These are phyloP conservation scores for Ceriops tagal DNA, from an alignment of 345 rosid genomes.

Conservation along the genomic window DNA sequence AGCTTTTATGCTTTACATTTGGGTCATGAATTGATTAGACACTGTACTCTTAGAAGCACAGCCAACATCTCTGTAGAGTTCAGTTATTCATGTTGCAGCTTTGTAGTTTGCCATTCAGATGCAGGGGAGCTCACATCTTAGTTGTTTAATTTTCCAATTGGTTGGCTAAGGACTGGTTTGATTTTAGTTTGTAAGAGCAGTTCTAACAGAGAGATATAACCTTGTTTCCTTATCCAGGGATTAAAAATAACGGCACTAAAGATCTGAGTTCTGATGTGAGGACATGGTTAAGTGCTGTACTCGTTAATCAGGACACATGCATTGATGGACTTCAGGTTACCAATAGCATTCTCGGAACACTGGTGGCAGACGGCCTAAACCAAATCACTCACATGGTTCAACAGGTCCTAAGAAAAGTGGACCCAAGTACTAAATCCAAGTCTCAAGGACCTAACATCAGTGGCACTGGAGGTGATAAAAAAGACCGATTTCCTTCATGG, in stretches of 20 bases:
- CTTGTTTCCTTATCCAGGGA: neutral
- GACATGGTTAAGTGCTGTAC: constrained; percentile 38
- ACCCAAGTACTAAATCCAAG: constrained; percentile 29
- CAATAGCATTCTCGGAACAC: constrained; percentile 10
- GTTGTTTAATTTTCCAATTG: neutral
- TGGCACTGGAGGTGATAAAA: neutral
- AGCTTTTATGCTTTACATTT: no score
- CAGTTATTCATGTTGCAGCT: neutral
- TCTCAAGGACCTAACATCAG: constrained; percentile 2
- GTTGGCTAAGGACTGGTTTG: no score
- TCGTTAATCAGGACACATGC: constrained; percentile 33
- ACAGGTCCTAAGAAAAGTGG: constrained; percentile 52
- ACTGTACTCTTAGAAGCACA: no score
- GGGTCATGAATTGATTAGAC: no score
- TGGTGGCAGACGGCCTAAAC: constrained; percentile 49
- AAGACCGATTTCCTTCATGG: constrained; percentile 54
- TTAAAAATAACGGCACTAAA: constrained; percentile 27
- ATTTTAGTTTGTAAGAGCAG: neutral
- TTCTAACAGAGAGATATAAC: no score
- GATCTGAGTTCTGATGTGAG: constrained; percentile 22
- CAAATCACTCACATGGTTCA: constrained; percentile 46
- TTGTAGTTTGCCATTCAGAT: neutral
- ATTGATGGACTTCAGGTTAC: constrained; percentile 29
- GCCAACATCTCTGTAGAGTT: no score
- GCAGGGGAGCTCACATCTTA: constrained; percentile 12